Percentiles rank a stretch among this genome's conserved stretches.
These are phyloP conservation scores for Pisolithus microcarpus DNA, from an alignment of 768 basidiomycete species.

Conservation along the genomic window DNA sequence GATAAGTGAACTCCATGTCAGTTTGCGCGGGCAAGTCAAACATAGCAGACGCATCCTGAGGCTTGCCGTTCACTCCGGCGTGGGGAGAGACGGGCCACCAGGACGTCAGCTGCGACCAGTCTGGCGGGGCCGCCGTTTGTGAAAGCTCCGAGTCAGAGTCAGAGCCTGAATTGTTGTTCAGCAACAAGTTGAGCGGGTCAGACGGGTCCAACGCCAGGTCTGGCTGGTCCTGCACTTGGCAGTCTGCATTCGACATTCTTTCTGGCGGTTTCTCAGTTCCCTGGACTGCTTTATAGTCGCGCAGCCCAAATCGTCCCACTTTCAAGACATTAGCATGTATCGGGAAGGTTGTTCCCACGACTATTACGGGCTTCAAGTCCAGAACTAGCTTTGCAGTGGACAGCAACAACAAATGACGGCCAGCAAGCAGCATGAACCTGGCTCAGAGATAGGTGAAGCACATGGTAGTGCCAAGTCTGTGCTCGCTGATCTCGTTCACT, in stretches of 20 bases:
- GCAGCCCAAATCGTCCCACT: slow-evolving; percentile 21
- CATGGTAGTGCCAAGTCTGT: background rate
- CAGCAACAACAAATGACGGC: background rate
- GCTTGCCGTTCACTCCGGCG: slow-evolving; percentile 22
- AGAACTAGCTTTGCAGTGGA: too few relatives aligned
- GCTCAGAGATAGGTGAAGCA: slow-evolving; percentile 6
- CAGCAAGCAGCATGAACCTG: too few relatives aligned
- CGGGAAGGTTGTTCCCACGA: slow-evolving; percentile 21
- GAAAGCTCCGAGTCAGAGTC: slow-evolving; percentile 25
- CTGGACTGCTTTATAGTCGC: slow-evolving; percentile 14
- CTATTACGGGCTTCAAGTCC: background rate
- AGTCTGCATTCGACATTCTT: slow-evolving; percentile 12
- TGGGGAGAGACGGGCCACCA: slow-evolving; percentile 29
- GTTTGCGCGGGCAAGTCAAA: slow-evolving; percentile 38
- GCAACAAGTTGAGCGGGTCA: slow-evolving; percentile 53
- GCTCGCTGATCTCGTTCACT: background rate
- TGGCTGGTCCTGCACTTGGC: slow-evolving; percentile 6
- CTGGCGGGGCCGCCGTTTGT: slow-evolving; percentile 30
- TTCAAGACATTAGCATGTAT: slow-evolving; percentile 8
- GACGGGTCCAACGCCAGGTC: slow-evolving; percentile 47
- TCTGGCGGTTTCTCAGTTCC: background rate
- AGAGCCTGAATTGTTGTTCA: slow-evolving; percentile 39
- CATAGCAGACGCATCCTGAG: slow-evolving; percentile 33
- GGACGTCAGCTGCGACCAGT: slow-evolving; percentile 50
- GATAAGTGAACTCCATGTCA: slow-evolving; percentile 55